Evolutionary conservation across 1,284 basidiomycete species (phyloP).

Genomic region (Amylostereum chailletii): DNA sequence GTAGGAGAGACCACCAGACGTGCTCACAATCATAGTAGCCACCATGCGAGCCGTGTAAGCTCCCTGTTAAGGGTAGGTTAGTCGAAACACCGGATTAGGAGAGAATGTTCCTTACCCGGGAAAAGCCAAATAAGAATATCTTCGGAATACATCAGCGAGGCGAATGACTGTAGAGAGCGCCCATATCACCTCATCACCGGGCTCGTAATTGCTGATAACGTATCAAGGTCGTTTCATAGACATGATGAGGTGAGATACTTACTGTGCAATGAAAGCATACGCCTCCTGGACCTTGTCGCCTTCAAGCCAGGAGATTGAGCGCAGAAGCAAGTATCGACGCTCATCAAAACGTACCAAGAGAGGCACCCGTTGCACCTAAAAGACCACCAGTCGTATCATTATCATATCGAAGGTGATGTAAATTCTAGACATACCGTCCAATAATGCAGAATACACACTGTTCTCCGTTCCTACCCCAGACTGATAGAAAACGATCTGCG

Average conservation of each 20-base stretch:
- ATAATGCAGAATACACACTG: constrained; percentile 40
- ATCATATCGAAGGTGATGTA: constrained; percentile 1
- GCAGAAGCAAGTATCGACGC: not conserved
- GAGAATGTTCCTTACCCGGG: constrained; percentile 33
- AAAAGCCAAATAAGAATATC: constrained; percentile 74
- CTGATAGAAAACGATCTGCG: constrained; percentile 66
- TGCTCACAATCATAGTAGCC: constrained; percentile 53
- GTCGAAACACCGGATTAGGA: not conserved
- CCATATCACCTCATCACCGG: constrained; percentile 53
- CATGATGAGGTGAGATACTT: constrained; percentile 17
- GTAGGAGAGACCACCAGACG: not conserved
- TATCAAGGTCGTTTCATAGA: not conserved
- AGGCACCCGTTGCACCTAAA: constrained; percentile 49
- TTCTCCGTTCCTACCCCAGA: constrained; percentile 56
- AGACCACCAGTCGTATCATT: not conserved
- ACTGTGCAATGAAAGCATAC: constrained; percentile 70
- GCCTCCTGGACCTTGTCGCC: constrained; percentile 66
- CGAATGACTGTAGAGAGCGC: not conserved
- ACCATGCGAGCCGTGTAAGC: constrained; percentile 69
- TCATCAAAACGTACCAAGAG: constrained; percentile 35
- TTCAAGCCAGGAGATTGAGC: constrained; percentile 17
- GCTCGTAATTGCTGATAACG: constrained; percentile 46
- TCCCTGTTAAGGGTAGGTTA: constrained; percentile 29
- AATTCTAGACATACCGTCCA: constrained; percentile 19
- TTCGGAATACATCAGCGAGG: constrained; percentile 13